Evolutionary conservation across 345 rosid genomes (phyloP), one percentile per base, ranked within the genome.

Genomic region (Triadica sebifera): DNA sequence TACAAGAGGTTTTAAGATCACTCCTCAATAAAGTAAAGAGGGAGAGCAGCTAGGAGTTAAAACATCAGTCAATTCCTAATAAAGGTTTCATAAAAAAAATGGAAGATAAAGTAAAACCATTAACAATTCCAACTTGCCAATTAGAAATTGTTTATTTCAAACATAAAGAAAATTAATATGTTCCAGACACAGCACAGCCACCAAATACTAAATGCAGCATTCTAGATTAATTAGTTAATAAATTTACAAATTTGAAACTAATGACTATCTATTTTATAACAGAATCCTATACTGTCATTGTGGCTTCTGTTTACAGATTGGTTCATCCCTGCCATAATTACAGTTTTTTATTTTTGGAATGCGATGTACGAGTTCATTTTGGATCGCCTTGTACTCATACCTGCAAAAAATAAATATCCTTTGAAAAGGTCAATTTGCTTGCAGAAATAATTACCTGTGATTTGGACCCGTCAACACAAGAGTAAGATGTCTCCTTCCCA

Each of bases 401-500:
- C 45, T 4, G 51, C 24, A 51, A 20, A 20, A 46, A 37, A 12
- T 51, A 37, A 50, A n/a, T 4, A 64, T 6, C 38, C 16, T 12
- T 52, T 13, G 5, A 9, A 51, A 29, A 34, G 46, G 60, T 16
- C n/a, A 68, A 68, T 50, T 68, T 68, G 60, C 45, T 68, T 68
- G 59, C 43, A 69, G 72, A 59, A 45, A 60, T 25, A 56, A 25
- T 20, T 12, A 19, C 72, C 52, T 58, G 65, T 59, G 45, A 71
- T 34, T 58, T 71, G 66, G 65, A 46, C 67, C 43, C 46, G 45
- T 59, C 66, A 71, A 25, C 74, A 20, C 67, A 24, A 59, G 66
- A 57, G 13, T 16, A 24, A 22, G 65, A 57, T 46, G 56, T 46
- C 22, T 58, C 56, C 46, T 24, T 25, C 29, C 56, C 50, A 70